Conservation (phyloP, 2,329 filamentous ascomycete genomes). For the Dothideomycetidae sp. region DNA sequence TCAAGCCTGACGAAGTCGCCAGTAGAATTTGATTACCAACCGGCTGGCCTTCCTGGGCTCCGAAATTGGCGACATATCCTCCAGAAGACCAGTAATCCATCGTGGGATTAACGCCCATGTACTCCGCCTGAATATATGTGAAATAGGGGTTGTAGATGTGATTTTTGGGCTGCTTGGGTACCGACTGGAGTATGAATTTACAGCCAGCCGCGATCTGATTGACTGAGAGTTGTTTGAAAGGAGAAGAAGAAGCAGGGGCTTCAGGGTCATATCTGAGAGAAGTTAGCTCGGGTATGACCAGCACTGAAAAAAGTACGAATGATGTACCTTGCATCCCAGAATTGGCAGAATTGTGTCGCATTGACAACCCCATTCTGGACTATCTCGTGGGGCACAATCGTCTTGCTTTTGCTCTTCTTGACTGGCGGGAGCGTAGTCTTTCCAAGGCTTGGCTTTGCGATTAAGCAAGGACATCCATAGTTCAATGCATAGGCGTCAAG, state of each 20-base stretch:
- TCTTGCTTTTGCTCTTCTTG: not conserved
- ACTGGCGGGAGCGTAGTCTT: not conserved
- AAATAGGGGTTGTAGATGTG: not conserved
- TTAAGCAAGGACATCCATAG: not conserved
- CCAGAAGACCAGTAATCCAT: no score
- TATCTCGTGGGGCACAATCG: not conserved
- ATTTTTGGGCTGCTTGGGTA: not conserved
- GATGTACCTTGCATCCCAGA: no score
- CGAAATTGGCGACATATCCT: no score
- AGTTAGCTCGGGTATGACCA: no score
- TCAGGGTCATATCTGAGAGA: conserved; percentile 4
- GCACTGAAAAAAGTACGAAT: no score
- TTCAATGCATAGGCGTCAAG: not conserved
- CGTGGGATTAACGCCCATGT: no score
- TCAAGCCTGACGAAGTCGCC: no score
- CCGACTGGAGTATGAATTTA: not conserved
- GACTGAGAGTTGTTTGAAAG: not conserved
- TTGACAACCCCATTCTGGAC: not conserved
- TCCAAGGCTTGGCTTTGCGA: not conserved
- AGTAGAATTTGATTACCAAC: no score
- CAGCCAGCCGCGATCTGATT: not conserved
- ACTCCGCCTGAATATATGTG: no score
- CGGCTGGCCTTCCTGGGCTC: no score
- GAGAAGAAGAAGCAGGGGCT: not conserved
- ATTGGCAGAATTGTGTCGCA: not conserved